Evolutionary conservation across 345 rosid genomes (phyloP).

Genomic region (Draba incana): DNA sequence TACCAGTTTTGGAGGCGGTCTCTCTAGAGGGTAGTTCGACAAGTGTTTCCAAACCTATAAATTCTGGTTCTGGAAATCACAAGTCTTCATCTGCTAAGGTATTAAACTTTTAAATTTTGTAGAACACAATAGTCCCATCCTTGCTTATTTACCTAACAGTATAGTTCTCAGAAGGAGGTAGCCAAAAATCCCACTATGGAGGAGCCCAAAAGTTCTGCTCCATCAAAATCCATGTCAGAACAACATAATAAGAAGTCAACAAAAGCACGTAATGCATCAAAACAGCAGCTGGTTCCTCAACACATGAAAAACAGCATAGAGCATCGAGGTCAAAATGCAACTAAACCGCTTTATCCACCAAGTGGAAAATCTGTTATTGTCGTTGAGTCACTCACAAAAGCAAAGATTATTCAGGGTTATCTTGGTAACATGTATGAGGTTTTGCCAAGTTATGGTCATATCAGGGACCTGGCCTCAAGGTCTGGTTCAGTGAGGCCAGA

Average conservation of each 20-base stretch:
- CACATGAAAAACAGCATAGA: slow-evolving; percentile 45
- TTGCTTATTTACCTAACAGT: slow-evolving; percentile 40
- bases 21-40: slow-evolving; percentile 41
- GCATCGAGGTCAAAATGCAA: slow-evolving; percentile 45
- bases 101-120: slow-evolving; percentile 36
- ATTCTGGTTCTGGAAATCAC: slow-evolving; percentile 40
- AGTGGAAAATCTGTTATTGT: slow-evolving; percentile 85
- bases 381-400: slow-evolving; percentile 92
- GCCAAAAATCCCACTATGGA: slow-evolving; percentile 32
- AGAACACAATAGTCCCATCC: slow-evolving; percentile 21
- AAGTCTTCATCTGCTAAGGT: slow-evolving; percentile 45
- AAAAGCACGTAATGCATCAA: slow-evolving; percentile 42
- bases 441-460: slow-evolving; percentile 95
- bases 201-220: slow-evolving; percentile 42
- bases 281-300: slow-evolving; percentile 45
- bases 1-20: slow-evolving; percentile 39
- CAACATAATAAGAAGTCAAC: slow-evolving; percentile 47
- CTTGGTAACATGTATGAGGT: slow-evolving; percentile 93
- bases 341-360: slow-evolving; percentile 76
- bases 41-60: slow-evolving; percentile 34
- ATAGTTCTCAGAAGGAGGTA: slow-evolving; percentile 49
- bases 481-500: slow-evolving; percentile 97
- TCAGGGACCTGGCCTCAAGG: slow-evolving; percentile 94
- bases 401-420: slow-evolving; percentile 90
- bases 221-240: slow-evolving; percentile 46